Evolutionary conservation across 768 basidiomycete genomes (phyloP).

Genomic region (Candolleomyces aberdarensis): DNA sequence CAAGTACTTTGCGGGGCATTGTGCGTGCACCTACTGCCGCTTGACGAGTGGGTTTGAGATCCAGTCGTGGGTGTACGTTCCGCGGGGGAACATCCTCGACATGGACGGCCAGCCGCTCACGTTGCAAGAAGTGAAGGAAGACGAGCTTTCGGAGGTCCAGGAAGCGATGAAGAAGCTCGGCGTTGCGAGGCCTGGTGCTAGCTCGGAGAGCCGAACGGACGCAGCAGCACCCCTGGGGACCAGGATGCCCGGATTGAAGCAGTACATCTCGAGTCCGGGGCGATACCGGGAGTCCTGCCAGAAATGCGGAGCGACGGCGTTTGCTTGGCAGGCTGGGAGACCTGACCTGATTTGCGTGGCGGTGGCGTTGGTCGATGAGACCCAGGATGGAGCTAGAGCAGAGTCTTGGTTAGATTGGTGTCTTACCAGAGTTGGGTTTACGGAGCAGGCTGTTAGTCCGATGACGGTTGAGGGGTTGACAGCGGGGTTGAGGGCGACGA

Average conservation of each 20-base stretch:
- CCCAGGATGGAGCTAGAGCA: constrained; percentile 20
- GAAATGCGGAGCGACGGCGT: constrained; percentile 27
- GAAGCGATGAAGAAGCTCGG: constrained; percentile 1
- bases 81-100: constrained; percentile 24
- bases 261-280: constrained; percentile 27
- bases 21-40: constrained; percentile 26
- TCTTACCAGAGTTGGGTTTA: neutral
- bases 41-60: constrained; percentile 24
- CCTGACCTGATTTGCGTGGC: constrained; percentile 24
- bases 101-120: constrained; percentile 10
- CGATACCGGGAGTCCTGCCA: constrained; percentile 26
- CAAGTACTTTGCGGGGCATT: constrained; percentile 28
- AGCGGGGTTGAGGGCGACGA: neutral
- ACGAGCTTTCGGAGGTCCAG: neutral
- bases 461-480: neutral
- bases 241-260: constrained; percentile 18
- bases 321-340: constrained; percentile 21
- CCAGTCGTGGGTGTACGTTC: constrained; percentile 26
- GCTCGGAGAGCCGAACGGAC: neutral
- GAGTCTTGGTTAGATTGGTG: constrained; percentile 25
- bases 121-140: constrained; percentile 9
- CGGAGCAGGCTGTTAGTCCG: neutral
- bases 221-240: neutral
- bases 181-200: neutral
- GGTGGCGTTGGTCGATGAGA: constrained; percentile 25